Evolutionary conservation across 768 basidiomycete genomes (phyloP).

Genomic region (Flagelloscypha sp.): DNA sequence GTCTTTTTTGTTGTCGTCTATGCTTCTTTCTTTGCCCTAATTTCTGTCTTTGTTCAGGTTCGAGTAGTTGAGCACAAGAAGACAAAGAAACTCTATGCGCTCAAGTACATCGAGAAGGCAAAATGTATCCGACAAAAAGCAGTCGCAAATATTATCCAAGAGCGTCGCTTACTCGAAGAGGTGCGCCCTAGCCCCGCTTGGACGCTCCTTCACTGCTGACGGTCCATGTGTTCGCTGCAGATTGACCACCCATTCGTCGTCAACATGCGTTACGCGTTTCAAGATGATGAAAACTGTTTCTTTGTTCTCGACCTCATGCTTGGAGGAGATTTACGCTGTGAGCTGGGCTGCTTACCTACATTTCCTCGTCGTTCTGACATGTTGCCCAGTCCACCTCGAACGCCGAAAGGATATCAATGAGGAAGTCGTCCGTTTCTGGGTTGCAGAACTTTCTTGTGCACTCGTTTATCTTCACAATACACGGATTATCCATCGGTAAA

Average conservation of each 20-base stretch:
- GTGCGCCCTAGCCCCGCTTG: constrained; percentile 29
- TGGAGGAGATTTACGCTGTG: constrained; percentile 88
- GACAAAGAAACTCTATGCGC: constrained; percentile 84
- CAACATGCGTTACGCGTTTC: constrained; percentile 91
- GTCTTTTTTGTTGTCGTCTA: constrained; percentile 12
- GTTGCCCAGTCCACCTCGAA: constrained; percentile 70
- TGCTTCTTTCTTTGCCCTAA: constrained; percentile 4
- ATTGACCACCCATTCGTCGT: constrained; percentile 87
- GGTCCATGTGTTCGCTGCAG: constrained; percentile 25
- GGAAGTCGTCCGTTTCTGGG: constrained; percentile 75
- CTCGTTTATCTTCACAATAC: constrained; percentile 86
- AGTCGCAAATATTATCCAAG: constrained; percentile 89
- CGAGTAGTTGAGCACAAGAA: constrained; percentile 95
- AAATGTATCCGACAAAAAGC: constrained; percentile 87
- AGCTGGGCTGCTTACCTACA: constrained; percentile 20
- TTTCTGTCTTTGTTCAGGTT: constrained; percentile 45
- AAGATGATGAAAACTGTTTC: constrained; percentile 96
- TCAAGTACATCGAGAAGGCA: constrained; percentile 98
- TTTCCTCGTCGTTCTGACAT: constrained; percentile 4
- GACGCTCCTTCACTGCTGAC: constrained; percentile 8
- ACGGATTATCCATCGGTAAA: constrained; percentile 90
- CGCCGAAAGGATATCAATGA: constrained; percentile 60
- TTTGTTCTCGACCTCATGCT: constrained; percentile 97
- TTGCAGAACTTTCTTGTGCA: constrained; percentile 79
- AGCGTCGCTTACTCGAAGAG: constrained; percentile 88